Evolutionary conservation across 2,329 filamentous ascomycete genomes (phyloP), one percentile per base, ranked within the genome.

Genomic region (Penicillium sclerotiorum): DNA sequence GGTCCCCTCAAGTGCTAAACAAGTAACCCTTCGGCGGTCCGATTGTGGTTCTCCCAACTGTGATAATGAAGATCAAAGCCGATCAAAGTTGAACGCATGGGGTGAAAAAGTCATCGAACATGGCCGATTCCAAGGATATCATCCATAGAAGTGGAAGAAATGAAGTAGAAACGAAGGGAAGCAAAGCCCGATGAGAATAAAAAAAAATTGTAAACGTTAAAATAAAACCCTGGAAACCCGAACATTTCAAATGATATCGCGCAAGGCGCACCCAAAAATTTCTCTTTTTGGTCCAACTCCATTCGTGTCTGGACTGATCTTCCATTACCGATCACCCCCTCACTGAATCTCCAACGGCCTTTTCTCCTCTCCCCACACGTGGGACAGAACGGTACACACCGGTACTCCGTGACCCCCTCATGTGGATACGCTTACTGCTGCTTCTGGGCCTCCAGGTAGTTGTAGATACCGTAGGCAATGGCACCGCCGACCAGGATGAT

Each of bases 381-480:
- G 18, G 41, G 4, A 33, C 13, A 44, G 22, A 20, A 22, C 18
- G 22, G 20, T 8, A 32, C 41, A 44, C 18, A 18, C 11, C n/a
- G 9, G n/a, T n/a, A 7, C 22, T 11, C 22, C 9, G 18, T 33
- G 25, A 21, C 27, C 18, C 32, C 27, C 15, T 17, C 15, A 18
- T 6, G 8, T 38, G 7, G 9, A 21, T 52, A 50, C 67, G 62
- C 56, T 66, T n/a, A 58, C 49, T 61, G 37, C 49, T 58, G 49
- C 56, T 65, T 58, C 52, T 64, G 58, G 38, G 63, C 56, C 78
- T 93, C 85, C 63, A 95, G 73, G 79, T 94, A 95, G 75, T 92
- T 87, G 81, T 93, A 96, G 64, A 82, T 89, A 63, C 82, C 82
- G 77, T 90, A 97, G 57, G 89, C 90, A 55, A 84, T 72, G 41